Evolutionary conservation across 208 protist species (phyloP).

Genomic region (Acanthamoeba triangularis): DNA sequence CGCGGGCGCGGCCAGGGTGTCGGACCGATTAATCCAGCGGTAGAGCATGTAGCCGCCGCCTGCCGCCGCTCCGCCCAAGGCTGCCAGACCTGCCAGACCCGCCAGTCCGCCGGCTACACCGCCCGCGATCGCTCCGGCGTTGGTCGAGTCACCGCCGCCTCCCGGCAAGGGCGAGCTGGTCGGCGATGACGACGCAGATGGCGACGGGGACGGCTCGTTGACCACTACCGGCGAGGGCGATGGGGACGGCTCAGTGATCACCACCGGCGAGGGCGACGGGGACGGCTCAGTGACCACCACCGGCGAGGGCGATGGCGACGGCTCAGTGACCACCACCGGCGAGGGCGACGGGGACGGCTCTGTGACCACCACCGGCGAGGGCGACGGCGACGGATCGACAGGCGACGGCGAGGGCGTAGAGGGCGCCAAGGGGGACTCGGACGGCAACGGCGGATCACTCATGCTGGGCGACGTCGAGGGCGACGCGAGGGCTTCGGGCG

Average conservation of each 20-base stretch:
- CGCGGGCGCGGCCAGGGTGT: background rate
- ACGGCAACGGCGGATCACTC: too few species aligned
- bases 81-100: background rate
- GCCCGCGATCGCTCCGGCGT: background rate
- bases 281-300: too few species aligned
- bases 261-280: too few species aligned
- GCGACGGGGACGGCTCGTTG: background rate
- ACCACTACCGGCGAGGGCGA: too few species aligned
- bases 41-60: background rate
- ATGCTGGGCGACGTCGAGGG: background rate
- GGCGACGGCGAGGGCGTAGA: too few species aligned
- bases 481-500: too few species aligned
- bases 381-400: too few species aligned
- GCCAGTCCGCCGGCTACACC: background rate
- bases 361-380: too few species aligned
- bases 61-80: background rate
- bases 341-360: background rate
- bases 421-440: too few species aligned
- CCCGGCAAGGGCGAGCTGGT: background rate
- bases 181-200: background rate
- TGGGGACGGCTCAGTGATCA: background rate
- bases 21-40: background rate
- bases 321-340: too few species aligned
- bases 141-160: background rate
- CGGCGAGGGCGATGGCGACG: too few species aligned